Evolutionary conservation across 2,329 filamentous ascomycete genomes (phyloP), one percentile per base, ranked within the genome.

Genomic region (Penicillium sp.): DNA sequence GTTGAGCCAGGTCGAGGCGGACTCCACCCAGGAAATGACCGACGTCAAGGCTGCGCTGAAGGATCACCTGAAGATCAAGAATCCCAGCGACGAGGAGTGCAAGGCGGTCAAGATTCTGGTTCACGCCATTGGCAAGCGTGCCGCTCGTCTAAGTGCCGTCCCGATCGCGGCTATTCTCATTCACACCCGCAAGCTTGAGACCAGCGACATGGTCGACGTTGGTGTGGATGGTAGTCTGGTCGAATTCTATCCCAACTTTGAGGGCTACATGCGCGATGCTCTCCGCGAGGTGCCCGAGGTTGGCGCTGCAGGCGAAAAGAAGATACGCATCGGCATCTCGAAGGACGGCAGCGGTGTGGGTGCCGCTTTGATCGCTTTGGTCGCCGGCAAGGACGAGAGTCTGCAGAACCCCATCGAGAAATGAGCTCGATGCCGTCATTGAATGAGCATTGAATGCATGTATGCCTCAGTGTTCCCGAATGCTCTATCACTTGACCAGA

Each of bases 291-390:
- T 95, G 46, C 80, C 89, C 13, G 83, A 86, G 53, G 87, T 97
- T 61, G 92, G 92, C 4, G 74, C 78, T 40, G 76, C 80, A 49
- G 90, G 91, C 9, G 90, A 95, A 57, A 86, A 88, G 73, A 88
- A 84, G 72, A 88, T 98, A 57, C 81, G 89, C 49, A 96, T 98
- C 64, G 93, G 92, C 20, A 93, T 97, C 64, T 93, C 93, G 54
- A 96, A 95, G 78, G 93, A 98, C 68, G 93, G 93, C 42, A 93
- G 88, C 56, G 93, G 89, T 55, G 88, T 95, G n/a, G 93, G 93
- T 46, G 93, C 93, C 3, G 93, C 93, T 35, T 75, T 98, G 61
- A 97, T 97, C 72, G 93, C 93, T 44, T 80, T 96, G 44, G 88
- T 96, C 25, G 92, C 92, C 1, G 87, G 87, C 51, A 66, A 61